Percentiles rank a stretch among this genome's conserved stretches.
These are phyloP conservation scores for Ajuga chamaepitys DNA, from an alignment of 257 asterid genomes.

Conservation along the genomic window DNA sequence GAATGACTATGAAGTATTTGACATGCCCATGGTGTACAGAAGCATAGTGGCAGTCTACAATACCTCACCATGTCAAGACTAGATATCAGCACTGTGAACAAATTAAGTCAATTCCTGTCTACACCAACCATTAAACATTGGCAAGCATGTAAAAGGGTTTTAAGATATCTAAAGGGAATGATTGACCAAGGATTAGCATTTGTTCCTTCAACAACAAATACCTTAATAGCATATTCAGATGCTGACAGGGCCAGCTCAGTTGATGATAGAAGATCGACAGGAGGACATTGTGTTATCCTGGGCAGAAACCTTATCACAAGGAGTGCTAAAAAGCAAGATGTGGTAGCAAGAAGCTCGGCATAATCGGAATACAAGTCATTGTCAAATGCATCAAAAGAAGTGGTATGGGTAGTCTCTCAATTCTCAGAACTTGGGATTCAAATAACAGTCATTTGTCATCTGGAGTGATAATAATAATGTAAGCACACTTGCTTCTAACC, in stretches of 20 bases:
- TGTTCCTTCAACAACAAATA: not conserved
- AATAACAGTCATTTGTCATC: no score
- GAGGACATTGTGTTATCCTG: no score
- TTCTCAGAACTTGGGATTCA: no score
- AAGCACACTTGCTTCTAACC: no score
- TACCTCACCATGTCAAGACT: no score
- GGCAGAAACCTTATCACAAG: no score
- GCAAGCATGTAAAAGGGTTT: not conserved
- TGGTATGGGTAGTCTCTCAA: not conserved
- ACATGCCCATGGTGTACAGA: not conserved
- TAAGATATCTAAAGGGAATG: not conserved
- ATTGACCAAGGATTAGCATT: not conserved
- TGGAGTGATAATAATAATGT: no score
- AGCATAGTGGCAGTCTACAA: not conserved
- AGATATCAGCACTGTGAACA: not conserved
- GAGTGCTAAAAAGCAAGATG: no score
- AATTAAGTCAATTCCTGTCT: not conserved
- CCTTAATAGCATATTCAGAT: not conserved
- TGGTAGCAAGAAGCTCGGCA: no score
- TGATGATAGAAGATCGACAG: no score
- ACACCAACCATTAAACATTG: not conserved
- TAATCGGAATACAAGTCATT: no score
- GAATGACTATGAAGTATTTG: not conserved
- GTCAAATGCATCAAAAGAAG: no score
- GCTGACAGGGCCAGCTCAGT: not conserved